These are phyloP conservation scores for Ogataea hybrid DNA, from an alignment of 1,139 yeast species.

Conservation along the genomic window DNA sequence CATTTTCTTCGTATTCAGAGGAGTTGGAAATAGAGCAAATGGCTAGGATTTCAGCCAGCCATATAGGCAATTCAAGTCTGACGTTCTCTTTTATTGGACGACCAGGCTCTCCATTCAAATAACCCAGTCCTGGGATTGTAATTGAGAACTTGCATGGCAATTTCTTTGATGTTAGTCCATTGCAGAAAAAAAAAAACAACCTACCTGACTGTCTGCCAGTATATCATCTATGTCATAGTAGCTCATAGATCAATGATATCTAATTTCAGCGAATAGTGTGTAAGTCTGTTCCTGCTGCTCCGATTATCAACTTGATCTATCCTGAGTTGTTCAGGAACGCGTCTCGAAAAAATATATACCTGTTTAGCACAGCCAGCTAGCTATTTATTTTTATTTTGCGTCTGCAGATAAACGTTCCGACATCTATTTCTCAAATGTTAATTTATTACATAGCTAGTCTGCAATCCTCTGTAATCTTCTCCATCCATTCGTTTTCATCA, in stretches of 20 bases:
- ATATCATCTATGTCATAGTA: constrained; percentile 89
- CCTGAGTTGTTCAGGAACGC: background rate
- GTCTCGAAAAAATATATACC: background rate
- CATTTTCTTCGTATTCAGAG: constrained; percentile 29
- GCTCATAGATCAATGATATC: constrained; percentile 23
- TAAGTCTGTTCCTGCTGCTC: no score
- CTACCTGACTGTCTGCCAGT: constrained; percentile 61
- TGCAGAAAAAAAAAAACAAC: constrained; percentile 18
- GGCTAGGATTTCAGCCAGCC: constrained; percentile 85
- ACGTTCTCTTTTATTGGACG: constrained; percentile 60
- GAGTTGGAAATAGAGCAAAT: constrained; percentile 37
- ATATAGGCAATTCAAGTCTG: constrained; percentile 76
- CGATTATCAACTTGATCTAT: background rate
- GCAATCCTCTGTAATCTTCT: background rate
- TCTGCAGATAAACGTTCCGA: no score
- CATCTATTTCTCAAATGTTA: no score
- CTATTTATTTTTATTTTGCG: no score
- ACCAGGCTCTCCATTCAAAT: constrained; percentile 80
- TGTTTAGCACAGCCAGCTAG: no score
- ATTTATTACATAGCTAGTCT: background rate
- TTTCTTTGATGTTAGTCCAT: no score
- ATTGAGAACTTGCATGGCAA: constrained; percentile 78
- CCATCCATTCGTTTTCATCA: constrained; percentile 4
- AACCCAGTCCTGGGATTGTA: constrained; percentile 82
- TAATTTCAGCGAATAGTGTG: background rate